Percentiles rank a stretch among this genome's conserved stretches.
Conservation (phyloP, 305 asterid species). For the Fraxinus greggii region DNA sequence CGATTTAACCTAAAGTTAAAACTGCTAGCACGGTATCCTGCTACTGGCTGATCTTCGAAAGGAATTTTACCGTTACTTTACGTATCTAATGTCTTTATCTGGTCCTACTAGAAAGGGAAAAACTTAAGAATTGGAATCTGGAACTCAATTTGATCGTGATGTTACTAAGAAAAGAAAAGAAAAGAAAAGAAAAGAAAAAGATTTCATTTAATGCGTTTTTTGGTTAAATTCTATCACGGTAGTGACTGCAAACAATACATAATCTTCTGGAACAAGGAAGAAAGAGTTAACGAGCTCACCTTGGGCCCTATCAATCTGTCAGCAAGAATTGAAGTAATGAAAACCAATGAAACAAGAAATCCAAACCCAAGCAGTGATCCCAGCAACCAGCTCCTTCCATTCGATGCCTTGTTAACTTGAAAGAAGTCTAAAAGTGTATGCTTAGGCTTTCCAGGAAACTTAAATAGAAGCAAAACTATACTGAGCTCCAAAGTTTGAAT, state of each 20-base stretch:
- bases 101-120: not conserved
- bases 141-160: not conserved
- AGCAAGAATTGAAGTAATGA: constrained; percentile 53
- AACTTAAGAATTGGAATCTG: not conserved
- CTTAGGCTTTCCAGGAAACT: constrained; percentile 50
- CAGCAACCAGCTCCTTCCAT: constrained; percentile 61
- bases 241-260: not conserved
- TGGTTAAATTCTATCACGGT: not conserved
- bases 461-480: constrained; percentile 55
- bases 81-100: not conserved
- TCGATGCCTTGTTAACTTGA: constrained; percentile 31
- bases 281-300: constrained; percentile 35
- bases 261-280: not conserved
- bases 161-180: not conserved
- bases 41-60: not conserved
- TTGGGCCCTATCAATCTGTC: constrained; percentile 49
- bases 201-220: not conserved
- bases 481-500: constrained; percentile 64
- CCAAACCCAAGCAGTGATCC: constrained; percentile 56
- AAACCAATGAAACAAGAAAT: constrained; percentile 52
- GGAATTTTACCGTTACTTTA: not conserved
- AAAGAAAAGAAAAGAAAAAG: not conserved
- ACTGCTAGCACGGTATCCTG: not conserved
- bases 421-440: constrained; percentile 55
- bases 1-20: not conserved